Conservation (phyloP, 2,329 filamentous ascomycete genomes). For the Diaporthe amygdali region DNA sequence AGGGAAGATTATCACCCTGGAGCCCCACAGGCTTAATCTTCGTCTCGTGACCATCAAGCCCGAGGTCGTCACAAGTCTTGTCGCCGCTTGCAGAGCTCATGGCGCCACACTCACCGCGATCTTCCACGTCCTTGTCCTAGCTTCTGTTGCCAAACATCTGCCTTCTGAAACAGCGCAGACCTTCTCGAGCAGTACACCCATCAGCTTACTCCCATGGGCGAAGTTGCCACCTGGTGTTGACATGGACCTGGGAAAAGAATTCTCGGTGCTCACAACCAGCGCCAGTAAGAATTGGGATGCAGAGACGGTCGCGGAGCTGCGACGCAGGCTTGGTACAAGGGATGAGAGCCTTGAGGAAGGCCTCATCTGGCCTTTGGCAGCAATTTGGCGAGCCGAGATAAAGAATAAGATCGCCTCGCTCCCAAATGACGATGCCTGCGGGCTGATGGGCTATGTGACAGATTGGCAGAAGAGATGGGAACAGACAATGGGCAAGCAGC, state of each 20-base stretch:
- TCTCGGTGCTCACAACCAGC: constrained; percentile 47
- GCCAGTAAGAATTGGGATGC: constrained; percentile 38
- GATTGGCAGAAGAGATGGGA: constrained; percentile 50
- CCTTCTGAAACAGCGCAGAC: constrained; percentile 36
- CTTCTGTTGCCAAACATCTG: constrained; percentile 45
- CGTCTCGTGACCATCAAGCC: constrained; percentile 42
- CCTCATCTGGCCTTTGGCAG: constrained; percentile 49
- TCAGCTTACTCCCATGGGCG: constrained; percentile 49
- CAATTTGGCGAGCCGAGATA: constrained; percentile 40
- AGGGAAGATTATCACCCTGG: constrained; percentile 40
- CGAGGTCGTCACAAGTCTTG: constrained; percentile 34
- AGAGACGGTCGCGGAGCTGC: constrained; percentile 32
- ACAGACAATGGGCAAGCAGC: constrained; percentile 46
- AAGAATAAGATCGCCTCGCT: constrained; percentile 38
- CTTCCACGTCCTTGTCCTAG: constrained; percentile 50
- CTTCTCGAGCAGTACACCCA: constrained; percentile 47
- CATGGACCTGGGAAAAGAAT: constrained; percentile 35
- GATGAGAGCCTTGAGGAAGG: constrained; percentile 29
- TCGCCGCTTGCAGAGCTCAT: constrained; percentile 46
- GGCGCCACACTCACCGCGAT: constrained; percentile 53
- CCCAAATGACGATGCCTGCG: constrained; percentile 48
- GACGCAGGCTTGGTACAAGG: constrained; percentile 16
- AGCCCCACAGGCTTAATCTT: constrained; percentile 42
- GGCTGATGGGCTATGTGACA: constrained; percentile 46
- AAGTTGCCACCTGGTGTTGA: constrained; percentile 27